phyloP scores from a whole-genome alignment of 345 rosid genomes.

The Mercurialis annua region DNA sequence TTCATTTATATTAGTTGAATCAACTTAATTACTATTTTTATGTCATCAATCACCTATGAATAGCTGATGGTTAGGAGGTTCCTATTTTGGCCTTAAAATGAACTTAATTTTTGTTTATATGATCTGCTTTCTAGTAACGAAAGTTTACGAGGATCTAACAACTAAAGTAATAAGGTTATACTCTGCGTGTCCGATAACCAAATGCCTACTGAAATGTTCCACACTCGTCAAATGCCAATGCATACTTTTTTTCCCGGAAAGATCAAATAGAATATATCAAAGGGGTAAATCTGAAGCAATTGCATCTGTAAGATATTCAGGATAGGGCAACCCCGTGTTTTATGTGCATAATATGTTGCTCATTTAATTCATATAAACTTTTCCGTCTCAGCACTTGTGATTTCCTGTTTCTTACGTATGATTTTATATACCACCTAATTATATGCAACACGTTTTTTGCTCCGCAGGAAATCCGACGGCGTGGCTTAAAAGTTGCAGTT shows the following conservation, averaged over 20 bases:
- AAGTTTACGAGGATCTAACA: neutral
- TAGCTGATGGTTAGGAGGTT: neutral
- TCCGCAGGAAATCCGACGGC: constrained; percentile 69
- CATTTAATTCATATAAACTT: neutral
- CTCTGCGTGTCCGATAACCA: no score
- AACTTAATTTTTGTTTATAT: neutral
- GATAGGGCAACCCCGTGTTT: neutral
- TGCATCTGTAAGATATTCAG: no score
- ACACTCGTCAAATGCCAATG: neutral
- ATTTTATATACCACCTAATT: neutral
- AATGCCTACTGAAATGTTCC: neutral
- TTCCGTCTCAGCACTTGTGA: neutral
- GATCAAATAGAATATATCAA: no score
- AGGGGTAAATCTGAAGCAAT: no score
- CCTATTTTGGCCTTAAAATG: neutral
- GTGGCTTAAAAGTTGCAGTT: constrained; percentile 77
- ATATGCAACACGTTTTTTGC: constrained; percentile 6
- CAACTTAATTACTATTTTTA: neutral
- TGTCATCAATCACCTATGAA: neutral
- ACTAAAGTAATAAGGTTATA: neutral
- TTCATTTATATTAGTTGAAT: neutral
- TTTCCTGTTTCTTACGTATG: neutral
- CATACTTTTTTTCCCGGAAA: no score
- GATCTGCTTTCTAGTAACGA: neutral
- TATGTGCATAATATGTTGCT: neutral